Evolutionary conservation across 495 filamentous ascomycete species (phyloP).

Genomic region (Aspergillus leporis): DNA sequence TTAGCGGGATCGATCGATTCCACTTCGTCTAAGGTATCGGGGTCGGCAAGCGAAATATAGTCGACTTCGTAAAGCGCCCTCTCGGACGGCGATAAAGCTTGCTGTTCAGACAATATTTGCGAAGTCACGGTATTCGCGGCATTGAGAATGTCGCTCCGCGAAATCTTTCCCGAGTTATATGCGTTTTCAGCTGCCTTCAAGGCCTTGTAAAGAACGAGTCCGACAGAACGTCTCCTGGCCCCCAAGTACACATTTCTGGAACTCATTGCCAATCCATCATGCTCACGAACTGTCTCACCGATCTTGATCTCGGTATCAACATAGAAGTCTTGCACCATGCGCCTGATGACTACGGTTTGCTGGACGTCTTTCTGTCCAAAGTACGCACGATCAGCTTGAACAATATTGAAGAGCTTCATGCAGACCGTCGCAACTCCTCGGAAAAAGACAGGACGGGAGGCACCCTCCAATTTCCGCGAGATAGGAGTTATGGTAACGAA

Average conservation of each 20-base stretch:
- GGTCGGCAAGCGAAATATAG: constrained; percentile 87
- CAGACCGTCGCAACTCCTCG: constrained; percentile 94
- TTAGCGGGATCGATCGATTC: constrained; percentile 60
- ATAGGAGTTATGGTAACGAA: constrained; percentile 94
- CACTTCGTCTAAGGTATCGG: constrained; percentile 76
- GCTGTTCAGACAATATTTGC: constrained; percentile 58
- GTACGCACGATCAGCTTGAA: constrained; percentile 83
- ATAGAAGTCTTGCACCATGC: constrained; percentile 86
- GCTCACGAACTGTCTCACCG: constrained; percentile 71
- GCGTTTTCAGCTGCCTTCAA: constrained; percentile 68
- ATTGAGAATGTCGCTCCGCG: constrained; percentile 64
- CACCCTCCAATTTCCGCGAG: constrained; percentile 76
- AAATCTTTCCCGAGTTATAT: constrained; percentile 58
- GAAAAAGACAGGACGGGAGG: constrained; percentile 91
- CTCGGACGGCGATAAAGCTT: constrained; percentile 56
- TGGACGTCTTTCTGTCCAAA: constrained; percentile 99
- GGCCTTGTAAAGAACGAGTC: constrained; percentile 67
- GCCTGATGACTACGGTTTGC: constrained; percentile 86
- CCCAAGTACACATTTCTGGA: constrained; percentile 94
- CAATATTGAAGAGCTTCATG: constrained; percentile 96
- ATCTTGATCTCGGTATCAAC: constrained; percentile 75
- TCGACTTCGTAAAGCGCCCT: constrained; percentile 79
- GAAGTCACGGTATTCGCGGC: constrained; percentile 59
- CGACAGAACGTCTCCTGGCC: constrained; percentile 65
- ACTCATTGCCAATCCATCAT: constrained; percentile 88